phyloP scores from a whole-genome alignment of 768 basidiomycete genomes.

The Lentinula lateritia region DNA sequence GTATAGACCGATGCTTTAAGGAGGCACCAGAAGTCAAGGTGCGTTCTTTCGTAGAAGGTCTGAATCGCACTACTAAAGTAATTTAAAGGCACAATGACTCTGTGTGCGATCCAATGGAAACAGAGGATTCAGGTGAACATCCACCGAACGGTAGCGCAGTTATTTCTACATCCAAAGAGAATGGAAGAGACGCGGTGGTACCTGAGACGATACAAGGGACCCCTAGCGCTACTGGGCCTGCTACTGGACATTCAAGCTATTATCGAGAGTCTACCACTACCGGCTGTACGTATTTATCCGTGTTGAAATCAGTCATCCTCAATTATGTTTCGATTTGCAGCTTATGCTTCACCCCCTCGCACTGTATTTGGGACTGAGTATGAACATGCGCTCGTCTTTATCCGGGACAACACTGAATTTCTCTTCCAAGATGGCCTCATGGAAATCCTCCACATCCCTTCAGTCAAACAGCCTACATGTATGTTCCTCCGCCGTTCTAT shows the following conservation, averaged over 20 bases:
- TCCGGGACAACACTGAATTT: conserved; percentile 34
- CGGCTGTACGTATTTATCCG: conserved; percentile 26
- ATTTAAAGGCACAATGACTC: conserved; percentile 58
- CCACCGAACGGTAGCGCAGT: conserved; percentile 49
- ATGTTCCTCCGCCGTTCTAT: conserved; percentile 40
- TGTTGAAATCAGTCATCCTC: neutral
- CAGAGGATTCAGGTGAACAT: conserved; percentile 32
- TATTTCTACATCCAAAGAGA: conserved; percentile 36
- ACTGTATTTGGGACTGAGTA: neutral
- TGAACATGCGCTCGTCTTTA: conserved; percentile 20
- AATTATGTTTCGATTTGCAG: neutral
- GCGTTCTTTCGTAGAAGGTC: conserved; percentile 14
- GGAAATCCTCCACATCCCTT: conserved; percentile 25
- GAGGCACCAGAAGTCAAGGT: conserved; percentile 78
- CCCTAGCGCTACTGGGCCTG: conserved; percentile 28
- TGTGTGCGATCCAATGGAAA: conserved; percentile 46
- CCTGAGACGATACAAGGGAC: conserved; percentile 22
- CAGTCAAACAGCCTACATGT: conserved; percentile 30
- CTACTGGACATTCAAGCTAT: conserved; percentile 45
- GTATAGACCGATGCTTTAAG: conserved; percentile 74
- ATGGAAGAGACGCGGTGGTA: conserved; percentile 26
- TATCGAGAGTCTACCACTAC: conserved; percentile 54
- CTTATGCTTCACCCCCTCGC: neutral
- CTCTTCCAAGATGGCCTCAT: conserved; percentile 32
- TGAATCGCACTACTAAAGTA: neutral